Base-by-base conservation (phyloP, 2,329 filamentous ascomycete genomes). In the Trichoderma sp. region DNA sequence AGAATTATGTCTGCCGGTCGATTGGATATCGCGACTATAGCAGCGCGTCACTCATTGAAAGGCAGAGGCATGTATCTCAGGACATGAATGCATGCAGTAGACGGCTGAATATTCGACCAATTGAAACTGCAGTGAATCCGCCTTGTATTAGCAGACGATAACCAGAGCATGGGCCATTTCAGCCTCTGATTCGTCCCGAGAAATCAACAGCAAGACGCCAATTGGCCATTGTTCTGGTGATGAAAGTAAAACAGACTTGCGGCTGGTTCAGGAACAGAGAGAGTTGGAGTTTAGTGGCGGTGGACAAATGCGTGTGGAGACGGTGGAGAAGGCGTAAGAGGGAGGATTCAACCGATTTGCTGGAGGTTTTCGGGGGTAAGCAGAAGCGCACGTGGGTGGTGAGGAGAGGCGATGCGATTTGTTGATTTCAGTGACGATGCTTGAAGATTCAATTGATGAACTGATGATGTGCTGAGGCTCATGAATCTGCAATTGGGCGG, bases 231-330 rank as follows among this genome's bases (percentile, higher is more conserved):
- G 7, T 63, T 63, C 33, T 7, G 60, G 33, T 8, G n/a, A 65
- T 24, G 33, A 27, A 65, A 16, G 38, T 24, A 7, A 27, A 65
- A 9, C n/a, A 24, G 29, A 56, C 24, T 38, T 33, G 24, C 56
- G 41, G 65, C 33, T 50, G 35, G 27, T 53, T 67, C 64, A 50
- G 41, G 38, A 50, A 67, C 64, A n/a, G 38, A 62, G 64, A n/a
- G 38, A 62, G 64, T 29, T 68, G 56, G 35, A 53, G 50, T 33
- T 50, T 50, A 38, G 45, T 67, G 71, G 71, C 71, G 71, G 71
- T 74, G 71, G 71, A 60, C 71, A 38, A 56, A 59, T 66, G 56
- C 9, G 67, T 33, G 68, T 64, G 68, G 68, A 72, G 68, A 72
- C 38, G 59, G 68, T 71, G 68, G 68, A 33, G 68, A 63, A 62